phyloP scores from a whole-genome alignment of 176 grass and related monocot species.

The Saccharum spontaneum region DNA sequence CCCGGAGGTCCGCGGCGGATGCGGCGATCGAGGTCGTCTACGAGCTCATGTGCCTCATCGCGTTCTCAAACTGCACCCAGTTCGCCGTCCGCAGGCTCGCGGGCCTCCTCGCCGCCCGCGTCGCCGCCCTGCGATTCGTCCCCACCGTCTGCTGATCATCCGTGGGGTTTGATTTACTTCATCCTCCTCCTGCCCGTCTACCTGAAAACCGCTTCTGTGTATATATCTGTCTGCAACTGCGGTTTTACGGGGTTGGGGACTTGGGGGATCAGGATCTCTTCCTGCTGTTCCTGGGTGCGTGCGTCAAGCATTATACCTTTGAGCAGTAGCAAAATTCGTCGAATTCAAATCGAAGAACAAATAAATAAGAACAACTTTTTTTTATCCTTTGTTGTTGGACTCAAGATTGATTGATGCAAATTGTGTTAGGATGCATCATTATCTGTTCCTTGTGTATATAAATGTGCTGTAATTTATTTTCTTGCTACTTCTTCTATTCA shows the following conservation, averaged over 20 bases:
- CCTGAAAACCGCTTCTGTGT: background rate
- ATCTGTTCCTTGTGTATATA: constrained; percentile 16
- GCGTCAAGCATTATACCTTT: background rate
- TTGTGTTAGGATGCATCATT: background rate
- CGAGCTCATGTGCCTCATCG: constrained; percentile 61
- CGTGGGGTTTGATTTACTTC: background rate
- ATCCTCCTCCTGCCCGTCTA: background rate
- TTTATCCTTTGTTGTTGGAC: background rate
- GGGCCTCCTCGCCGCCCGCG: constrained; percentile 31
- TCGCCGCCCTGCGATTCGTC: constrained; percentile 43
- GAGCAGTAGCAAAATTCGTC: constrained; percentile 34
- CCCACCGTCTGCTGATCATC: constrained; percentile 38
- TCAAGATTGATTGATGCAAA: constrained; percentile 23
- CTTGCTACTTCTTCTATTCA: background rate
- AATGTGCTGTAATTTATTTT: background rate
- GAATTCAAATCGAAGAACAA: constrained; percentile 36
- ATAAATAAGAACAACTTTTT: constrained; percentile 8
- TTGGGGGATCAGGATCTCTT: background rate
- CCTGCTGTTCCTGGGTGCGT: background rate
- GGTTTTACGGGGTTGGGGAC: too few relatives aligned
- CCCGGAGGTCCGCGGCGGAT: constrained; percentile 30
- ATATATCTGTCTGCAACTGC: too few relatives aligned
- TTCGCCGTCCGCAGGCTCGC: constrained; percentile 57
- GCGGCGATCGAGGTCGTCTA: constrained; percentile 41
- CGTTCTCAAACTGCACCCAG: constrained; percentile 65